Base-by-base conservation (phyloP, 495 filamentous ascomycete genomes). In the Talaromyces adpressus region DNA sequence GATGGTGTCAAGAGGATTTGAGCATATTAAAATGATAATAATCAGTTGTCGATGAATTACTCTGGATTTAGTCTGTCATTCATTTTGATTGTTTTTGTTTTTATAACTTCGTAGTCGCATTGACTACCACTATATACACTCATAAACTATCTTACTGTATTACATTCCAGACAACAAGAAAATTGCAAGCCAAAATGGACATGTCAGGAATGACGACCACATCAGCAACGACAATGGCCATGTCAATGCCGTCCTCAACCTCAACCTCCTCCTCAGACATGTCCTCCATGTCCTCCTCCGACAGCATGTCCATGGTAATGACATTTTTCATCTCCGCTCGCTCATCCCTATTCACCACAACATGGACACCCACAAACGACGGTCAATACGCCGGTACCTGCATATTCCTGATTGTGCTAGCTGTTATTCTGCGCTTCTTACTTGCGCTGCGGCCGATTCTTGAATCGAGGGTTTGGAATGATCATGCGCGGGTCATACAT, bases 361-460 rank as follows among this genome's bases (percentile, higher is more conserved):
- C 58, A 41, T 73, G 70, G 70, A 69, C 65, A 3, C 70, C 71
- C 1, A 59, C 65, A 6, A 64, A 56, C 7, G 60, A 64, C 16
- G 71, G 70, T 16, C 70, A 73, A 52, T 73, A 73, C 32, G 67
- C 70, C 58, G 71, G 71, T 3, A 72, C 71, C 18, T 71, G 70
- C 36, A 72, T 73, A 25, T 72, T 73, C 58, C 66, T 73, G 23
- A 72, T 73, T 49, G 67, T 57, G 0, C 63, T 73, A 34, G 66
- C 71, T 9, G 64, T 71, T 16, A 66, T 72, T 16, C 63, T 71
- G 34, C 71, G 71, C 41, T 58, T 69, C 2, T 63, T 73, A 5
- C 36, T 72, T 29, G 71, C 68, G n/a, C 51, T 72, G 7, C 61
- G 65, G 52, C 68, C 68, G 9, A 66, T 69, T 11, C 62, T 72